These are phyloP conservation scores for Microthlaspi erraticum DNA, from an alignment of 345 rosid genomes.

Conservation along the genomic window DNA sequence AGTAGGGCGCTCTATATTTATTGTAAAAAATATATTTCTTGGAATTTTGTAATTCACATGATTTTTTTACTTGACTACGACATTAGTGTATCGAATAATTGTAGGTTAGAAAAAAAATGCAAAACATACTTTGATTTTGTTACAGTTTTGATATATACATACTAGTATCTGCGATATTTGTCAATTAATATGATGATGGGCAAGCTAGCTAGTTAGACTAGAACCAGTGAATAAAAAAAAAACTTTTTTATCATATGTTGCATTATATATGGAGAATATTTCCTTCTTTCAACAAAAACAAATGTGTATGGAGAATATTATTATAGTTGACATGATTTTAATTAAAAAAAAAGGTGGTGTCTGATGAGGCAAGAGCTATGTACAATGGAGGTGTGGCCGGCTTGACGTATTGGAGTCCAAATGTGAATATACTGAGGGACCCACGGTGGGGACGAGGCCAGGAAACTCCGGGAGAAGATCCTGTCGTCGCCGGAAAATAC, in stretches of 20 bases:
- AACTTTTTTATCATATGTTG: slow-evolving; percentile 3
- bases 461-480: slow-evolving; percentile 97
- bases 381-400: slow-evolving; percentile 76
- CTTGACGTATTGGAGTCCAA: slow-evolving; percentile 82
- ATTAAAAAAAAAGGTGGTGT: slow-evolving; percentile 56
- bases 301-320: slow-evolving; percentile 17
- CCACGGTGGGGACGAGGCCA: slow-evolving; percentile 95
- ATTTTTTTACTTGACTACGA: slow-evolving; percentile 14
- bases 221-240: slow-evolving; percentile 1
- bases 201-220: slow-evolving; percentile 17
- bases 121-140: not conserved
- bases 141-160: not conserved
- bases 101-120: slow-evolving; percentile 24
- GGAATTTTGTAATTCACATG: slow-evolving; percentile 13
- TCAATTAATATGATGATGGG: slow-evolving; percentile 26
- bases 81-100: slow-evolving; percentile 24
- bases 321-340: not conserved
- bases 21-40: not conserved
- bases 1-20: slow-evolving; percentile 11
- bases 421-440: slow-evolving; percentile 79
- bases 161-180: not conserved
- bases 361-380: slow-evolving; percentile 85
- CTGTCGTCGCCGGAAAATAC: slow-evolving; percentile 69
- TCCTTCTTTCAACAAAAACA: slow-evolving; percentile 15
- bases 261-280: slow-evolving; percentile 9